A percentile compares a stretch with the other conserved stretches of the same genome.
Conservation (phyloP, 331 rosid species). For the Dryas integrifolia region DNA sequence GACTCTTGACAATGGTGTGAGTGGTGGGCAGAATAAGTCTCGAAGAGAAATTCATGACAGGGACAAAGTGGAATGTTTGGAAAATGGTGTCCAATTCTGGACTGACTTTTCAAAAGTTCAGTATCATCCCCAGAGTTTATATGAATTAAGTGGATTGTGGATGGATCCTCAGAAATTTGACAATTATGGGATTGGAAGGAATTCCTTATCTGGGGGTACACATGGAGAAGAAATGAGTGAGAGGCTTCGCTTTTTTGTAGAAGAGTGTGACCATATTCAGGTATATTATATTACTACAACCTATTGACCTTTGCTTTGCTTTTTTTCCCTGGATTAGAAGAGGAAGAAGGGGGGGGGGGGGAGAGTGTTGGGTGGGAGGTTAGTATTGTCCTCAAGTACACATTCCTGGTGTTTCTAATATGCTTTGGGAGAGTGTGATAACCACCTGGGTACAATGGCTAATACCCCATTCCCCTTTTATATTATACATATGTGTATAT, state of each 20-base stretch:
- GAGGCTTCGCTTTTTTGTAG: constrained; percentile 79
- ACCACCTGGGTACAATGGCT: no score
- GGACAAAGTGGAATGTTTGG: constrained; percentile 59
- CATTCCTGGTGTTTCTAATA: no score
- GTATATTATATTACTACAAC: constrained; percentile 26
- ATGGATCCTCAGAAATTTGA: constrained; percentile 51
- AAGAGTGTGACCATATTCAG: constrained; percentile 91
- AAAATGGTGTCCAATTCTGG: constrained; percentile 69
- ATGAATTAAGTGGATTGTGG: constrained; percentile 74
- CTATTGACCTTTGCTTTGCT: neutral
- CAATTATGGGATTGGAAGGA: constrained; percentile 82
- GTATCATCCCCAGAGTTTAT: constrained; percentile 76
- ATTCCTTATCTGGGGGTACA: constrained; percentile 53
- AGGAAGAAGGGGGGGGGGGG: neutral
- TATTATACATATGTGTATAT: no score
- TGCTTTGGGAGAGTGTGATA: no score
- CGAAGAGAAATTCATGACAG: constrained; percentile 49
- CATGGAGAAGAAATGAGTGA: constrained; percentile 81
- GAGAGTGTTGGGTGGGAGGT: neutral
- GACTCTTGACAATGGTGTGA: constrained; percentile 29
- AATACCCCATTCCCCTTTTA: no score
- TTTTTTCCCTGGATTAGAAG: neutral
- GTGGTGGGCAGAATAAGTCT: constrained; percentile 25
- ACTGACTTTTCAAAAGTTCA: constrained; percentile 93
- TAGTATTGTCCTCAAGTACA: no score